These are phyloP conservation scores for Fusarium sp. DNA, from an alignment of 2,329 filamentous ascomycete species.

Conservation along the genomic window DNA sequence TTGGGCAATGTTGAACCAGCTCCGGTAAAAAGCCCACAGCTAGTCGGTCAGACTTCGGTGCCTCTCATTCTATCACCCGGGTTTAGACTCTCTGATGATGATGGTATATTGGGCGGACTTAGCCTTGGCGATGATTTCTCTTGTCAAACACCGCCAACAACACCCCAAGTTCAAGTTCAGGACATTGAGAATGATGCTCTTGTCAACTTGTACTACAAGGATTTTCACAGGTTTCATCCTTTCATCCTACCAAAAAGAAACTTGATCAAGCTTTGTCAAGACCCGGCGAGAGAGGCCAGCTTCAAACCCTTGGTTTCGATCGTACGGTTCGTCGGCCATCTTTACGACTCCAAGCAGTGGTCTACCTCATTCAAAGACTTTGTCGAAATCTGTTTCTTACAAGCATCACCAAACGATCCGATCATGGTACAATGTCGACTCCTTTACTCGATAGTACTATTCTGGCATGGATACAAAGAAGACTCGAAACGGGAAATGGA, in stretches of 20 bases:
- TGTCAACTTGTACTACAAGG: constrained; percentile 51
- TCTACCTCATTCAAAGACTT: constrained; percentile 11
- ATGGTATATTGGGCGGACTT: neutral
- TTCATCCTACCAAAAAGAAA: constrained; percentile 40
- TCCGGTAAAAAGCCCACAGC: neutral
- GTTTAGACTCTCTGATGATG: neutral
- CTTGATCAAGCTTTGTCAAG: constrained; percentile 22
- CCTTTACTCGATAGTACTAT: constrained; percentile 52
- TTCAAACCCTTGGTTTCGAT: constrained; percentile 42
- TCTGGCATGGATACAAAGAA: constrained; percentile 48
- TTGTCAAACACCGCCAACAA: neutral
- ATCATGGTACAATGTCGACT: constrained; percentile 53
- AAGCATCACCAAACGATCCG: constrained; percentile 25
- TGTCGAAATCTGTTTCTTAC: constrained; percentile 14
- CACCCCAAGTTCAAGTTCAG: neutral
- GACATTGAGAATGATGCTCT: constrained; percentile 38
- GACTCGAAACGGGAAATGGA: constrained; percentile 50
- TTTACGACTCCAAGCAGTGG: constrained; percentile 46
- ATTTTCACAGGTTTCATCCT: constrained; percentile 51
- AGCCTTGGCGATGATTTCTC: neutral
- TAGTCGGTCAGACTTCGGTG: neutral
- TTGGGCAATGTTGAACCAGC: neutral
- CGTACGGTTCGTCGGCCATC: constrained; percentile 51
- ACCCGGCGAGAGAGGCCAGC: neutral
- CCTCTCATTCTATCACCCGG: neutral